These are phyloP conservation scores for Globisporangium radiosum DNA, from an alignment of 352 stramenopile species.

Conservation along the genomic window DNA sequence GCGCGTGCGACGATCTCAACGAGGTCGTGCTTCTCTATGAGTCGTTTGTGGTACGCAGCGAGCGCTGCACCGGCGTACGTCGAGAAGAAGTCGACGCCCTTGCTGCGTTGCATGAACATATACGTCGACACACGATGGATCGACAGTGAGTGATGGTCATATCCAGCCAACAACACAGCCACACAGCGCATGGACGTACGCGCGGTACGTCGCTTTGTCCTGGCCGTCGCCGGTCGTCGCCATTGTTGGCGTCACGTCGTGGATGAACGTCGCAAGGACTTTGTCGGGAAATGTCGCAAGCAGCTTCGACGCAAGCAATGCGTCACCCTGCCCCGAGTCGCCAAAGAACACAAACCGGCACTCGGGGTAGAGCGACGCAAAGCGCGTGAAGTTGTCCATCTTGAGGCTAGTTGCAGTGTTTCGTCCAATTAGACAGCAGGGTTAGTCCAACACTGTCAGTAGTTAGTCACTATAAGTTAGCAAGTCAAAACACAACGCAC, in stretches of 20 bases:
- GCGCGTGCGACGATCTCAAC: slow-evolving; percentile 29
- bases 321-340: slow-evolving; percentile 75
- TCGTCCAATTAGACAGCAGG: neutral
- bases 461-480: neutral
- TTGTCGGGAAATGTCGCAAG: slow-evolving; percentile 46
- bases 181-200: slow-evolving; percentile 25
- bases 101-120: slow-evolving; percentile 16
- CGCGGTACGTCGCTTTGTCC: slow-evolving; percentile 43
- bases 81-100: slow-evolving; percentile 70
- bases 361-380: slow-evolving; percentile 72
- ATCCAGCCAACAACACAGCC: too few species aligned
- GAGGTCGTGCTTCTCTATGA: slow-evolving; percentile 51
- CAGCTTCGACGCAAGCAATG: slow-evolving; percentile 58
- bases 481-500: slow-evolving; percentile 11
- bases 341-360: slow-evolving; percentile 86
- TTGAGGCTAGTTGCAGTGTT: slow-evolving; percentile 35
- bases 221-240: slow-evolving; percentile 57
- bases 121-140: too few species aligned
- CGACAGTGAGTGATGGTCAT: neutral
- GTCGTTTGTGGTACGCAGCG: slow-evolving; percentile 43
- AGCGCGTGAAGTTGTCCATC: slow-evolving; percentile 76
- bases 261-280: slow-evolving; percentile 73
- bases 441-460: neutral
- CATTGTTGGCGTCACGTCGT: slow-evolving; percentile 61
- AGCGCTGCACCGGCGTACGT: slow-evolving; percentile 63